phyloP scores from a whole-genome alignment of 192 early-diverging fungal genomes.

The Coemansia sp. region DNA sequence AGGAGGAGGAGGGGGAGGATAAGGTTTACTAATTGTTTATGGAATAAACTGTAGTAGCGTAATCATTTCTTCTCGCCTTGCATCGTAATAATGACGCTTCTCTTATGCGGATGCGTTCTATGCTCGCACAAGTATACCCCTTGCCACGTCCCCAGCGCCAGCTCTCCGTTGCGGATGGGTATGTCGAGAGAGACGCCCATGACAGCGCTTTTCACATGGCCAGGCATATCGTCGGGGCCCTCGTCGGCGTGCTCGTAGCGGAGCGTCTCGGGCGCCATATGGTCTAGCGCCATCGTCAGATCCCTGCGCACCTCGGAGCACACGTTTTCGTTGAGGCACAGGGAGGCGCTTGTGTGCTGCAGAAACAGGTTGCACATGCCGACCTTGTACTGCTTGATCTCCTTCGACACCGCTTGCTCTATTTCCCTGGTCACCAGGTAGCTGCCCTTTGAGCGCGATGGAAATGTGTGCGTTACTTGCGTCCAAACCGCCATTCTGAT shows the following conservation, averaged over 20 bases:
- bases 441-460: conserved; percentile 66
- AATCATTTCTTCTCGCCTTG: conserved; percentile 68
- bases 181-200: conserved; percentile 85
- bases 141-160: conserved; percentile 87
- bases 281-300: conserved; percentile 86
- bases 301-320: conserved; percentile 77
- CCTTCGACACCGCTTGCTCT: conserved; percentile 47
- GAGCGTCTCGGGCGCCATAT: conserved; percentile 77
- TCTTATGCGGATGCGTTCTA: conserved; percentile 59
- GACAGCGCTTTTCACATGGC: conserved; percentile 82
- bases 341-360: conserved; percentile 88
- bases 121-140: conserved; percentile 83
- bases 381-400: conserved; percentile 66
- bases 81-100: conserved; percentile 73
- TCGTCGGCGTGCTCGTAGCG: conserved; percentile 83
- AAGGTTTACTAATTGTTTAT: not conserved
- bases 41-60: not conserved
- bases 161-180: conserved; percentile 76
- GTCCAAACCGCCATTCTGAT: conserved; percentile 58
- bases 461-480: conserved; percentile 66
- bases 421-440: conserved; percentile 79
- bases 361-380: conserved; percentile 89
- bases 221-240: conserved; percentile 92
- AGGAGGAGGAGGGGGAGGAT: too few species aligned
- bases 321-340: conserved; percentile 88